Evolutionary conservation across 352 stramenopile genomes (phyloP), one percentile per base, ranked within the genome.

Genomic region (Phytophthora fragariaefolia): DNA sequence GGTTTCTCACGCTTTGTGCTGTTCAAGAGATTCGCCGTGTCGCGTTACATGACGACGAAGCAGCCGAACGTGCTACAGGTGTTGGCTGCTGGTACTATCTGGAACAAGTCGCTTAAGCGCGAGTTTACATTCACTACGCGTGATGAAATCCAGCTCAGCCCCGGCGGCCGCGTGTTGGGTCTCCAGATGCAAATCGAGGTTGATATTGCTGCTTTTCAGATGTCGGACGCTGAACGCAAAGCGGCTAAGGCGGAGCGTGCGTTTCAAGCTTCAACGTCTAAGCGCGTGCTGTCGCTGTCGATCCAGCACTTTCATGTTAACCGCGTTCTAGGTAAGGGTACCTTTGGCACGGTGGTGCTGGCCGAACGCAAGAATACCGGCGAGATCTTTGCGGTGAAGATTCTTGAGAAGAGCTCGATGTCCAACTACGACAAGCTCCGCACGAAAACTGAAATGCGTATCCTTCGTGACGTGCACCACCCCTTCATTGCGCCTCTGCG

Each of bases 261-360:
- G 24, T 84, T 91, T 58, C 85, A 92, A 42, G 79, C 79, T 12
- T 89, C 83, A 13, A 90, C 84, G 8, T 91, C 85, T 15, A 95
- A 95, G 71, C 85, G 87, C 45, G 87, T 95, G 57, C 64, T 95
- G 43, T 93, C 85, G 34, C 73, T 95, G 17, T 94, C 86, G 23
- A 94, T 98, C 63, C 90, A 98, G 63, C 93, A 98, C 73, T 98
- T 98, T 72, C 85, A 98, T 42, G 89, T 98, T 28, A 93, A 98
- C 38, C 95, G 96, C 56, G 92, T 98, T 22, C 75, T 99, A 10
- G 96, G 96, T 20, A 98, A 98, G 69, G 96, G 96, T 26, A 96
- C 92, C 28, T 99, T 98, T 54, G 96, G 96, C 17, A 99, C 98
- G 13, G 96, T 95, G 12, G 87, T 95, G 38, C 66, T 95, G 18